Percentiles rank a stretch among this genome's conserved stretches.
Conservation (phyloP, 176 grass and related monocot species). For the Oryza nivara region DNA sequence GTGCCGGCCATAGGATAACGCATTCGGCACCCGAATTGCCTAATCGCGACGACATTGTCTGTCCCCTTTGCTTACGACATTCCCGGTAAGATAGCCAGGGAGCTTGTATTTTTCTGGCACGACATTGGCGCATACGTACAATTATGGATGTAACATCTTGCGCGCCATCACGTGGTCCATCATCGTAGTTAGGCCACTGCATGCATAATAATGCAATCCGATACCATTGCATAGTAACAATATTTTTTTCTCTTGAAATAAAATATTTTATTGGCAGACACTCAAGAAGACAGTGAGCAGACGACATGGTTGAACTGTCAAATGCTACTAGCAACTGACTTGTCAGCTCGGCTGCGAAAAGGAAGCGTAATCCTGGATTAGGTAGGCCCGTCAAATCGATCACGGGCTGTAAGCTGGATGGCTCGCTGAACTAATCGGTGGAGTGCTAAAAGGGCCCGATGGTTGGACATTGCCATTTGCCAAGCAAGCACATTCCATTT, state of each 20-base stretch:
- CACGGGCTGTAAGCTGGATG: neutral
- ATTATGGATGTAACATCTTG: neutral
- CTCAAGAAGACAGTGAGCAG: no score
- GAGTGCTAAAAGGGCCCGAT: neutral
- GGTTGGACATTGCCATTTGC: neutral
- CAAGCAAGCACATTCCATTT: neutral
- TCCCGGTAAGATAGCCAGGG: constrained; percentile 1
- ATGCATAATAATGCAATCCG: neutral
- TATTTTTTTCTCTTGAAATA: no score
- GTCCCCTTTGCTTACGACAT: neutral
- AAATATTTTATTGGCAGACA: neutral
- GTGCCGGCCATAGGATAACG: neutral
- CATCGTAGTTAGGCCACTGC: neutral
- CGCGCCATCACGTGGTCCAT: neutral
- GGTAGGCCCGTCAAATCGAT: neutral
- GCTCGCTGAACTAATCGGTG: neutral
- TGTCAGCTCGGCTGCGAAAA: neutral
- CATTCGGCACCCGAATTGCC: neutral
- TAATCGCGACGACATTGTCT: neutral
- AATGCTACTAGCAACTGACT: neutral
- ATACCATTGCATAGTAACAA: neutral
- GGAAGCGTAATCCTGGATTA: neutral
- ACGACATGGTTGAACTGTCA: neutral
- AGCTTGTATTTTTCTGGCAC: neutral
- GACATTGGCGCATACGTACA: neutral